Conservation (phyloP, 2,329 filamentous ascomycete genomes). For the Thermochaetoides dissita region DNA sequence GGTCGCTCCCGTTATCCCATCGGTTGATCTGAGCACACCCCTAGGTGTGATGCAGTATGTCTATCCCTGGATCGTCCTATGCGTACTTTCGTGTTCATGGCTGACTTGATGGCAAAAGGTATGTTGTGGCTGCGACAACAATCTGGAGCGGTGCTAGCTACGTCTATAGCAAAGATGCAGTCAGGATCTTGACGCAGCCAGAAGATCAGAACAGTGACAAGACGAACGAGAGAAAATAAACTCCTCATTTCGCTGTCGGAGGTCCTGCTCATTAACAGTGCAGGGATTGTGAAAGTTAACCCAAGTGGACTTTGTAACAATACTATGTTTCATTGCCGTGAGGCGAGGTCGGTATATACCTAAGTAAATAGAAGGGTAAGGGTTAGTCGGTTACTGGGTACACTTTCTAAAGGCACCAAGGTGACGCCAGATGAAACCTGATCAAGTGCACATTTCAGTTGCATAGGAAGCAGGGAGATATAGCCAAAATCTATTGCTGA, state of each 20-base stretch:
- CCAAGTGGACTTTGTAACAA: background rate
- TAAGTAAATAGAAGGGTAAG: constrained; percentile 1
- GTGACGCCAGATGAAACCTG: too few species aligned
- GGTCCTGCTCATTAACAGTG: background rate
- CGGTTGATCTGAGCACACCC: constrained; percentile 35
- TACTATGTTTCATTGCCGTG: too few species aligned
- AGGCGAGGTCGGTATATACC: background rate
- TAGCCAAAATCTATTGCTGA: too few species aligned
- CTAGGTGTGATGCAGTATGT: constrained; percentile 53
- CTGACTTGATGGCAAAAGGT: constrained; percentile 33
- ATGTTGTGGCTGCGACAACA: constrained; percentile 76
- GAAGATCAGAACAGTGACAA: too few species aligned
- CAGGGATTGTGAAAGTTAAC: background rate
- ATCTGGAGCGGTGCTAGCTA: constrained; percentile 92
- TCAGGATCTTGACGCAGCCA: constrained; percentile 56
- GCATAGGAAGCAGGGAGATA: too few species aligned
- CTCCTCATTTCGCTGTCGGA: background rate
- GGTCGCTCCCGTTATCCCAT: constrained; percentile 57
- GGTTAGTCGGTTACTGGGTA: constrained; percentile 1
- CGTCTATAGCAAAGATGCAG: constrained; percentile 76
- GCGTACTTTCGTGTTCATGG: background rate
- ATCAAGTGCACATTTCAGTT: too few species aligned
- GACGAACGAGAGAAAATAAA: background rate
- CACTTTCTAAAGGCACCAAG: background rate
- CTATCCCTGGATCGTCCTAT: background rate